Conservation (phyloP, 2,329 filamentous ascomycete species). For the Waltergamsia citrina region DNA sequence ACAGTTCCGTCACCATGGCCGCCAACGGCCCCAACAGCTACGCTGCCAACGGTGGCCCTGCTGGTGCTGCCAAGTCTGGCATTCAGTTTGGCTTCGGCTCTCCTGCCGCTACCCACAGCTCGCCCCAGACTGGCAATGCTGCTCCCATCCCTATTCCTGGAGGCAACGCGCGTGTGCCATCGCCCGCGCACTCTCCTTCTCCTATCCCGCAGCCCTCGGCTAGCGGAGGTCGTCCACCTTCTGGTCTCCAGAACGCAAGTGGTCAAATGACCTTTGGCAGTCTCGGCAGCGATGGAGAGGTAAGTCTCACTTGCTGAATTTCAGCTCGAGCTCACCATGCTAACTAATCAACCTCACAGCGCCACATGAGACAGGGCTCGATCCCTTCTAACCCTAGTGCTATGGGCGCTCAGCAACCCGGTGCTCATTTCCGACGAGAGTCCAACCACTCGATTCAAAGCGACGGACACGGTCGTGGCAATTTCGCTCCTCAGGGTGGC, state of each 20-base stretch:
- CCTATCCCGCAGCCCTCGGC: slow-evolving; percentile 84
- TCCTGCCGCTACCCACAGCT: slow-evolving; percentile 56
- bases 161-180: slow-evolving; percentile 60
- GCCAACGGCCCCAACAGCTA: slow-evolving; percentile 69
- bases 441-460: slow-evolving; percentile 72
- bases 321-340: neutral
- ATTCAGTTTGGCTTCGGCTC: slow-evolving; percentile 82
- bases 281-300: slow-evolving; percentile 70
- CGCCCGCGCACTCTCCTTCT: slow-evolving; percentile 80
- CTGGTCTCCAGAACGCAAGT: slow-evolving; percentile 59
- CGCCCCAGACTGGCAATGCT: slow-evolving; percentile 46
- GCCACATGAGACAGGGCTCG: slow-evolving; percentile 60
- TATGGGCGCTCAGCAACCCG: slow-evolving; percentile 50
- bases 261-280: slow-evolving; percentile 73
- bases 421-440: slow-evolving; percentile 69
- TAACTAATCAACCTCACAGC: slow-evolving; percentile 29
- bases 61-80: slow-evolving; percentile 47
- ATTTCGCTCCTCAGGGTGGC: slow-evolving; percentile 36
- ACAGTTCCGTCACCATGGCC: slow-evolving; percentile 86
- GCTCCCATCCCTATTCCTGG: slow-evolving; percentile 54
- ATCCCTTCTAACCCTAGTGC: slow-evolving; percentile 52
- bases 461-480: slow-evolving; percentile 31
- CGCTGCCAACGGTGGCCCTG: slow-evolving; percentile 63
- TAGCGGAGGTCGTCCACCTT: slow-evolving; percentile 78
- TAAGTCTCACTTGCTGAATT: slow-evolving; percentile 39